Evolutionary conservation across 2,329 filamentous ascomycete genomes (phyloP).

Genomic region (Aspergillus melleus): DNA sequence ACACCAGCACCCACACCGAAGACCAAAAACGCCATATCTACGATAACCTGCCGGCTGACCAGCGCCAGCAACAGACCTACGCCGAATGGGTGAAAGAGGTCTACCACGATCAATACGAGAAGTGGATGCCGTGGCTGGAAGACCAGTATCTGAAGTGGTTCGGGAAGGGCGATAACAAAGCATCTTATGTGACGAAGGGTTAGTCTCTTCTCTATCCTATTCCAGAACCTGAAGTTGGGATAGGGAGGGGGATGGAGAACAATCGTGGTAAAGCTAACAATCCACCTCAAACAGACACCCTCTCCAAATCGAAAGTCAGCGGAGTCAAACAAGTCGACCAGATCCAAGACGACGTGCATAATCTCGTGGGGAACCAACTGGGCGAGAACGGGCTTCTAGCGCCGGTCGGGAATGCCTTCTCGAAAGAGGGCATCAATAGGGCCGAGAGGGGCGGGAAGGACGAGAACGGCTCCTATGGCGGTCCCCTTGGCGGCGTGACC

Average conservation of each 20-base stretch:
- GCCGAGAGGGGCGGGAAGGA: constrained; percentile 57
- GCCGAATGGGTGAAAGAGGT: constrained; percentile 45
- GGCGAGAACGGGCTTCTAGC: constrained; percentile 54
- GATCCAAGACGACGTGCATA: constrained; percentile 53
- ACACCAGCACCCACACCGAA: constrained; percentile 5
- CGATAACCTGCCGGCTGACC: constrained; percentile 15
- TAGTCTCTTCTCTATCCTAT: constrained; percentile 2
- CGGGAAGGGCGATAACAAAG: constrained; percentile 56
- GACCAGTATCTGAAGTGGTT: constrained; percentile 58
- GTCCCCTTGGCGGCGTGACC: constrained; percentile 13
- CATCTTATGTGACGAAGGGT: constrained; percentile 56
- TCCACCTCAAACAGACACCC: constrained; percentile 40
- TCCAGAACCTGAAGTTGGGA: too few species aligned
- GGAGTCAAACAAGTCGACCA: constrained; percentile 53
- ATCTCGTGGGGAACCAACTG: constrained; percentile 51
- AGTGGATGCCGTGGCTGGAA: constrained; percentile 59
- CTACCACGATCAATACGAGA: constrained; percentile 56
- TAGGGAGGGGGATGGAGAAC: too few species aligned
- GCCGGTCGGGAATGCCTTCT: constrained; percentile 49
- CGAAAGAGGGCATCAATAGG: constrained; percentile 56
- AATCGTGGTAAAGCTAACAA: neutral
- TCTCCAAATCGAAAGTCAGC: constrained; percentile 55
- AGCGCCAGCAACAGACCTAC: constrained; percentile 26
- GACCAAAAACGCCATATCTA: constrained; percentile 23
- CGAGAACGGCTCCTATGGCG: constrained; percentile 46